Base-by-base conservation (phyloP, 768 basidiomycete species). In the Kwoniella sp. region DNA sequence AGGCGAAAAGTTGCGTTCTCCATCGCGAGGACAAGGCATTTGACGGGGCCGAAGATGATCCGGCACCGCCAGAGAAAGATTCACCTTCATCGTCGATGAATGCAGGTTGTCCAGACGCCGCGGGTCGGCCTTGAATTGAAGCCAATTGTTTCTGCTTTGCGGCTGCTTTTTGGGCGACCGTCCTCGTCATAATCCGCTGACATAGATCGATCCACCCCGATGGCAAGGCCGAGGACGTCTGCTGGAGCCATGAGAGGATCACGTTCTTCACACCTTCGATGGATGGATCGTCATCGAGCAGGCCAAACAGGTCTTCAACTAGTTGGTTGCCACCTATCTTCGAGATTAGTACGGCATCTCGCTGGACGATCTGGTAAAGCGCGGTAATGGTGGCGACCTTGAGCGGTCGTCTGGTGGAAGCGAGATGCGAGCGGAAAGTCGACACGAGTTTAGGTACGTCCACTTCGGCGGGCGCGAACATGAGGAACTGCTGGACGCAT, bases 141-240 rank as follows among this genome's bases (percentile, higher is more conserved):
- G 30, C 53, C 31, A 26, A 37, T 17, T 15, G 51, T 45, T 62
- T 50, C n/a, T 26, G 25, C 25, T 22, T 29, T 3, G 58, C 58
- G 26, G 61, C 52, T 86, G 86, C 73, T 87, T 89, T 73, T 90
- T 91, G 88, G 0, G 90, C 91, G 4, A 92, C 93, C 12, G 93
- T 94, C 11, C 91, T 86, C 5, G 91, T 88, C 93, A 99, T 97
- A 76, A 99, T 98, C 26, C 93, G 85, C 79, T 97, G 95, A 73
- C 95, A 98, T 1, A 98, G 85, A 75, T 94, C 93, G 61, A 99
- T 96, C 96, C 96, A 99, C 0, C 94, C 96, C 0, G 90, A 93
- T 0, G 96, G 95, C 67, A 93, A 91, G 62, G 91, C 87, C 22
- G 91, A 85, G 0, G 92, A 94, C 0, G 96, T 98, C 79, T 99